Evolutionary conservation across 768 basidiomycete species (phyloP).

Genomic region (Russula sp.): DNA sequence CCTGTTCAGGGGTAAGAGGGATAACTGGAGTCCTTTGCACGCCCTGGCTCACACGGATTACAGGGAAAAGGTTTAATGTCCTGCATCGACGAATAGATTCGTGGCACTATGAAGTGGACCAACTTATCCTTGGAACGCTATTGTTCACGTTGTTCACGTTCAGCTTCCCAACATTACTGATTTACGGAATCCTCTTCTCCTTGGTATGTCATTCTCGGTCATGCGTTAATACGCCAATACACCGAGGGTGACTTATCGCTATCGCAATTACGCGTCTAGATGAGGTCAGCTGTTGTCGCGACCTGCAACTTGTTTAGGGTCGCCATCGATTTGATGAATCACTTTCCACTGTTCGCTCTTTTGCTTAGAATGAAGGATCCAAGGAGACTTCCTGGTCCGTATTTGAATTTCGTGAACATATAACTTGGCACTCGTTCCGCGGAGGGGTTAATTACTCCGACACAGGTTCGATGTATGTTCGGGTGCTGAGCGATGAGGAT

Average conservation of each 20-base stretch:
- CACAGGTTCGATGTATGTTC: constrained; percentile 14
- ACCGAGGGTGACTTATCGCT: not conserved
- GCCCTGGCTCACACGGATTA: not conserved
- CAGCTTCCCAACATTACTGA: constrained; percentile 76
- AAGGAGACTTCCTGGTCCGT: constrained; percentile 66
- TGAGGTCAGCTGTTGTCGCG: constrained; percentile 46
- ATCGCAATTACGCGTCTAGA: constrained; percentile 29
- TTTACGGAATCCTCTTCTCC: constrained; percentile 81
- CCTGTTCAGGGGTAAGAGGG: constrained; percentile 69
- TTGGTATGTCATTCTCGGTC: constrained; percentile 35
- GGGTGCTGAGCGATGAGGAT: not conserved
- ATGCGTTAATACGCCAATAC: not conserved
- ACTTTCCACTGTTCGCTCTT: constrained; percentile 86
- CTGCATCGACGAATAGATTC: constrained; percentile 83
- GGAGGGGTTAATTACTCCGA: not conserved
- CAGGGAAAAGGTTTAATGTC: constrained; percentile 85
- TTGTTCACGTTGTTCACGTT: constrained; percentile 78
- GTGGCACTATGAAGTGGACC: constrained; percentile 88
- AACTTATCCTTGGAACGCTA: constrained; percentile 90
- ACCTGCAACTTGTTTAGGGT: constrained; percentile 58
- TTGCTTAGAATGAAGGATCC: constrained; percentile 82
- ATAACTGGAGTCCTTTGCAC: not conserved
- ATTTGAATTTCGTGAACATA: not conserved
- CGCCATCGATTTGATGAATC: constrained; percentile 73
- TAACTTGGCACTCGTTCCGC: not conserved